phyloP scores from a whole-genome alignment of 352 stramenopile genomes.

The Phytophthora aleatoria region DNA sequence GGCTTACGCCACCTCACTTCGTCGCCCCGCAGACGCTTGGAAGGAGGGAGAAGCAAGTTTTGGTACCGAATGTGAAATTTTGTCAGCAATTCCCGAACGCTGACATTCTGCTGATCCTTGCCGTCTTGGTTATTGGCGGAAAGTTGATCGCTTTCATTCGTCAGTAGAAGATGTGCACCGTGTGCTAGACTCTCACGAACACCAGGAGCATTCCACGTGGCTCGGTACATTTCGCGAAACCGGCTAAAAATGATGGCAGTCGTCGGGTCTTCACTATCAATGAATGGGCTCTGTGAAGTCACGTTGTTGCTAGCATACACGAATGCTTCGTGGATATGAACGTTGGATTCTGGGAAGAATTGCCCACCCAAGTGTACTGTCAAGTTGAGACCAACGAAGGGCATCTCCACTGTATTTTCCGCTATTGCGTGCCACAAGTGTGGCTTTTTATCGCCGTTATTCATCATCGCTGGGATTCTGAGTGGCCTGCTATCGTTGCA shows the following conservation, averaged over 20 bases:
- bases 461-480: not conserved
- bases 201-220: constrained; percentile 60
- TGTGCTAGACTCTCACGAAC: constrained; percentile 49
- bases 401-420: constrained; percentile 29
- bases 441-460: not conserved
- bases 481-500: constrained; percentile 35
- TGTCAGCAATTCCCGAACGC: constrained; percentile 22
- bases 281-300: not conserved
- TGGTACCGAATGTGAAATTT: constrained; percentile 53
- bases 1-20: constrained; percentile 27
- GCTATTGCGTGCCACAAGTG: constrained; percentile 40
- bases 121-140: constrained; percentile 16
- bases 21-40: constrained; percentile 32
- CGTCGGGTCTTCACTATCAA: not conserved
- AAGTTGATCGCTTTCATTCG: constrained; percentile 38
- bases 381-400: constrained; percentile 52
- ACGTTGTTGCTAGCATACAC: constrained; percentile 23
- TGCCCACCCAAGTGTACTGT: constrained; percentile 60
- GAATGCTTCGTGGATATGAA: constrained; percentile 40
- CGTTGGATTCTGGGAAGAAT: constrained; percentile 37
- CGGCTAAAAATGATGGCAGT: constrained; percentile 30
- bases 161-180: constrained; percentile 54
- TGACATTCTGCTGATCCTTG: constrained; percentile 26
- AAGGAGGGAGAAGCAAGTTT: constrained; percentile 56
- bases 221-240: constrained; percentile 58